Evolutionary conservation across 495 filamentous ascomycete genomes (phyloP).

Genomic region (Xylaria intraflava): DNA sequence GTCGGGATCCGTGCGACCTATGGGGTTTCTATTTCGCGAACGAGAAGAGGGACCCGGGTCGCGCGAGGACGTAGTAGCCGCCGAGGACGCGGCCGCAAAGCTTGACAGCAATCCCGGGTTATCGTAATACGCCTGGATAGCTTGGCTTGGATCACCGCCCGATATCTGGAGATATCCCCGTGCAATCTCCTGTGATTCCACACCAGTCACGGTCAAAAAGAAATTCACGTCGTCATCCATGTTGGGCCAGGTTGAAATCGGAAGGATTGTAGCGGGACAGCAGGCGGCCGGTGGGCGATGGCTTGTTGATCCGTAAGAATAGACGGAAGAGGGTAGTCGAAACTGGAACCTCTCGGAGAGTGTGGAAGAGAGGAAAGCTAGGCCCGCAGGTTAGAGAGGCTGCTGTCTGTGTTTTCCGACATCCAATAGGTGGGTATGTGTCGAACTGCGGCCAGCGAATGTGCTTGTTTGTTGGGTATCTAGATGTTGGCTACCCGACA

Average conservation of each 20-base stretch:
- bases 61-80: conserved; percentile 25
- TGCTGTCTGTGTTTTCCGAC: neutral
- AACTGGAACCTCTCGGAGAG: too few relatives aligned
- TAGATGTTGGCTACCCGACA: too few relatives aligned
- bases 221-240: conserved; percentile 61
- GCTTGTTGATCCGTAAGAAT: too few relatives aligned
- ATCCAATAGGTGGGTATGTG: neutral
- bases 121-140: conserved; percentile 83
- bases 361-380: neutral
- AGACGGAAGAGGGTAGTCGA: too few relatives aligned
- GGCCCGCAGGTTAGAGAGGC: neutral
- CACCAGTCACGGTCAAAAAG: conserved; percentile 65
- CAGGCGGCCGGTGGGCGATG: too few relatives aligned
- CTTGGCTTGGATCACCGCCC: conserved; percentile 74
- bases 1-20: conserved; percentile 44
- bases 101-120: conserved; percentile 59
- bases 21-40: conserved; percentile 18
- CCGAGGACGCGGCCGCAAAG: conserved; percentile 30
- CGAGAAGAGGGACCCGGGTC: conserved; percentile 13
- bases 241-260: conserved; percentile 17
- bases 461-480: too few relatives aligned
- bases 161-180: conserved; percentile 74
- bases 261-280: neutral
- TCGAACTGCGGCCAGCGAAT: neutral
- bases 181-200: conserved; percentile 51